Conservation (phyloP, 1,284 basidiomycete genomes). For the Sporisorium sorghi region DNA sequence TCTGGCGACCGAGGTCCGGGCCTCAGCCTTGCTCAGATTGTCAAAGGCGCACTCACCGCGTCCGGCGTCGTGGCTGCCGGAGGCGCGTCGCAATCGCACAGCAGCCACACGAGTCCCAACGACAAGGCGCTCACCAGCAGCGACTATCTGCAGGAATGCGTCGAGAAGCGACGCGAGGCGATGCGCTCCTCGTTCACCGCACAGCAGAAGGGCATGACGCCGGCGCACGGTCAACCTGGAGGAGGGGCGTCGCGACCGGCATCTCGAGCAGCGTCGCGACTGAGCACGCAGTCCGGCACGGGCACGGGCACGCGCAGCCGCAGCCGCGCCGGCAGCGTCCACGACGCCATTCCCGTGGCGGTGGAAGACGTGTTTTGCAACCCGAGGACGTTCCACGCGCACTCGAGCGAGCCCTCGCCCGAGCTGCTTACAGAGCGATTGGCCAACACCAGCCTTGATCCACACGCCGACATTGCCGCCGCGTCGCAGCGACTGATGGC, state of each 20-base stretch:
- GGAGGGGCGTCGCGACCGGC: constrained; percentile 24
- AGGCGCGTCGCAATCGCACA: constrained; percentile 17
- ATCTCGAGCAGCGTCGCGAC: constrained; percentile 47
- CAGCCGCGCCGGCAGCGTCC: constrained; percentile 60
- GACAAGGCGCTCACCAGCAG: constrained; percentile 26
- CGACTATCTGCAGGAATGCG: constrained; percentile 49
- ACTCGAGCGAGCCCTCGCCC: constrained; percentile 43
- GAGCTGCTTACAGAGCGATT: constrained; percentile 34
- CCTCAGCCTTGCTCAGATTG: constrained; percentile 49
- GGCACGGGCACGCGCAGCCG: constrained; percentile 43
- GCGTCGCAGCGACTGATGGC: constrained; percentile 45
- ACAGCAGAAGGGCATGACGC: constrained; percentile 56
- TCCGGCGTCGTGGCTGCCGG: constrained; percentile 46
- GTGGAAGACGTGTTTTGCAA: constrained; percentile 62
- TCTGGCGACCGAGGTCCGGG: constrained; percentile 44
- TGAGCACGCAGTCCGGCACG: constrained; percentile 55
- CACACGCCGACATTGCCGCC: constrained; percentile 20
- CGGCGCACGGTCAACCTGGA: constrained; percentile 9
- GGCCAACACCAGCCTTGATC: constrained; percentile 17
- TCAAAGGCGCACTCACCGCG: constrained; percentile 47
- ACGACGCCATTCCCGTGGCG: constrained; percentile 60
- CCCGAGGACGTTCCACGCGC: constrained; percentile 34
- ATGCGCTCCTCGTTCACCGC: constrained; percentile 52
- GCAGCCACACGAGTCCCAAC: constrained; percentile 34
- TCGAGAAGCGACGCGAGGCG: constrained; percentile 51